A percentile compares a stretch with the other conserved stretches of the same genome.
phyloP scores from a whole-genome alignment of 1,284 basidiomycete species.

The Phaffia rhodozyma region DNA sequence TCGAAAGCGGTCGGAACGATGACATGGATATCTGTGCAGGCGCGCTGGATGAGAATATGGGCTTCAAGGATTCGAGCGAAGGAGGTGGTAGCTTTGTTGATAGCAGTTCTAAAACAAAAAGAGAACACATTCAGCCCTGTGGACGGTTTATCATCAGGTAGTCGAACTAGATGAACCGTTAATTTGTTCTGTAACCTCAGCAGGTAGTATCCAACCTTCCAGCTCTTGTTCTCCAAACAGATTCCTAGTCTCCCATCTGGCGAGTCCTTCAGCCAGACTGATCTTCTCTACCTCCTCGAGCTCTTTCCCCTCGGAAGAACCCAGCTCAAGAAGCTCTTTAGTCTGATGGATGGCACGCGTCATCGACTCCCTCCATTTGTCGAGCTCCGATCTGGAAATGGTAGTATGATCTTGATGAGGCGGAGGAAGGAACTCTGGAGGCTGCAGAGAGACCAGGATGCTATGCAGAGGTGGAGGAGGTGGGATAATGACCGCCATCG shows the following conservation, averaged over 20 bases:
- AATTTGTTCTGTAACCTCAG: background rate
- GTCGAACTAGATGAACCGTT: background rate
- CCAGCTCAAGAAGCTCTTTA: background rate
- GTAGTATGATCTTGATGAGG: background rate
- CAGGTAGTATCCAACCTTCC: background rate
- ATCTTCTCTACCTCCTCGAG: background rate
- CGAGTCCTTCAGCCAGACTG: background rate
- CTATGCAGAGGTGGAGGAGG: no score
- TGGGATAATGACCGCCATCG: constrained; percentile 1
- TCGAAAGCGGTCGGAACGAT: constrained; percentile 2
- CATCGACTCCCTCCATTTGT: background rate
- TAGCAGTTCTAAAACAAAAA: background rate
- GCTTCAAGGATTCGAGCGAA: background rate
- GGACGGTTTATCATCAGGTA: background rate
- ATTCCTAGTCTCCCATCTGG: background rate
- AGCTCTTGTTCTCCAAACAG: background rate
- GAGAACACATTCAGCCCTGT: background rate
- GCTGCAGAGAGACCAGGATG: background rate
- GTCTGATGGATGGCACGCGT: background rate
- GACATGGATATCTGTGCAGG: constrained; percentile 1
- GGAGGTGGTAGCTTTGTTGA: background rate
- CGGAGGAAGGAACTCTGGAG: background rate
- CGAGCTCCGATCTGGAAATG: background rate
- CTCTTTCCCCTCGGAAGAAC: no score
- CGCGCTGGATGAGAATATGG: background rate